These are phyloP conservation scores for Pyrenophora graminea DNA, from an alignment of 2,329 filamentous ascomycete genomes.

Conservation along the genomic window DNA sequence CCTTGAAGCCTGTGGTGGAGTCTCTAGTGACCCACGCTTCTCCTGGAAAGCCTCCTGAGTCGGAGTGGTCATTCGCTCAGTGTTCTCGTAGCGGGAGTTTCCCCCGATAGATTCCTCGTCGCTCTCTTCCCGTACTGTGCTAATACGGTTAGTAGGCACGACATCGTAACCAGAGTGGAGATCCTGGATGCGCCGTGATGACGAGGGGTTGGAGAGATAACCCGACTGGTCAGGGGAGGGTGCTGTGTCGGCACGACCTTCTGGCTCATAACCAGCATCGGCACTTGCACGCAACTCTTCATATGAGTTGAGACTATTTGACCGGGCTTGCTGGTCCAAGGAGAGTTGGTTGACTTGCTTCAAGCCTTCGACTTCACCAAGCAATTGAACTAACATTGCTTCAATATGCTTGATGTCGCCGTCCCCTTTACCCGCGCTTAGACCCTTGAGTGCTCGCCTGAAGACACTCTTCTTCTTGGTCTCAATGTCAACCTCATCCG, in stretches of 20 bases:
- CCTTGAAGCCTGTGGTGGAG: slow-evolving; percentile 59
- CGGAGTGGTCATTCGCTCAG: slow-evolving; percentile 65
- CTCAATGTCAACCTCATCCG: slow-evolving; percentile 60
- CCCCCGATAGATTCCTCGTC: slow-evolving; percentile 75
- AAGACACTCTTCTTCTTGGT: slow-evolving; percentile 93
- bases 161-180: slow-evolving; percentile 57
- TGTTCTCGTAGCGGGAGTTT: slow-evolving; percentile 62
- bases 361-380: slow-evolving; percentile 82
- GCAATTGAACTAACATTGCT: slow-evolving; percentile 75
- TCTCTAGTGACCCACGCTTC: slow-evolving; percentile 42
- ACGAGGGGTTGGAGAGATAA: slow-evolving; percentile 67
- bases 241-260: slow-evolving; percentile 76
- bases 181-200: slow-evolving; percentile 50
- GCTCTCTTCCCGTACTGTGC: slow-evolving; percentile 81
- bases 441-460: slow-evolving; percentile 85
- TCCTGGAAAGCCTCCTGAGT: slow-evolving; percentile 56
- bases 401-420: slow-evolving; percentile 83
- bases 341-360: slow-evolving; percentile 48
- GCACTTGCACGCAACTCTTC: slow-evolving; percentile 73
- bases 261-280: slow-evolving; percentile 78
- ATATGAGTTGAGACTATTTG: slow-evolving; percentile 66
- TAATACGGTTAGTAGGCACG: slow-evolving; percentile 75
- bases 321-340: slow-evolving; percentile 38
- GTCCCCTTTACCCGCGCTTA: slow-evolving; percentile 78
- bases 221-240: slow-evolving; percentile 77